Evolutionary conservation across 495 filamentous ascomycete genomes (phyloP).

Genomic region (Pseudotulostoma volvatum): DNA sequence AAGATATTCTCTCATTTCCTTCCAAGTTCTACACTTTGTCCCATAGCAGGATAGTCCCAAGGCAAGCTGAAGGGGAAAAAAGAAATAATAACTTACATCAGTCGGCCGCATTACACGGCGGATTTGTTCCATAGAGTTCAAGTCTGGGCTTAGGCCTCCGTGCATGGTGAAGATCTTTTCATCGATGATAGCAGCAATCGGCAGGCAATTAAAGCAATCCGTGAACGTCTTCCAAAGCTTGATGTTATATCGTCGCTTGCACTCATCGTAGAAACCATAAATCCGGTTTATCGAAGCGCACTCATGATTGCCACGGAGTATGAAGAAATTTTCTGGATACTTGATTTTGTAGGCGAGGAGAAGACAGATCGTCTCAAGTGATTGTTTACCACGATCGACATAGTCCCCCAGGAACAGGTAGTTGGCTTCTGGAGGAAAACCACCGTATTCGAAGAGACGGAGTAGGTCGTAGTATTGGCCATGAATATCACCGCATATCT

Average conservation of each 20-base stretch:
- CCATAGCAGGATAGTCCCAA: constrained; percentile 3
- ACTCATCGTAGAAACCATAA: constrained; percentile 99
- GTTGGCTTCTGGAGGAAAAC: constrained; percentile 96
- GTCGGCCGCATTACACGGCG: constrained; percentile 97
- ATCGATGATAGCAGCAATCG: constrained; percentile 98
- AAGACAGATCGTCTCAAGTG: constrained; percentile 96
- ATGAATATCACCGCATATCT: constrained; percentile 99
- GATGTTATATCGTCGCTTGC: constrained; percentile 98
- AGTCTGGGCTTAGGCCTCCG: constrained; percentile 87
- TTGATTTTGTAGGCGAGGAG: constrained; percentile 99
- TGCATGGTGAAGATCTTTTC: constrained; percentile 99
- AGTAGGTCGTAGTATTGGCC: constrained; percentile 98
- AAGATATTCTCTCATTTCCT: not conserved
- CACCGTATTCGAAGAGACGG: constrained; percentile 95
- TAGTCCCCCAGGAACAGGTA: constrained; percentile 99
- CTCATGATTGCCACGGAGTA: constrained; percentile 95
- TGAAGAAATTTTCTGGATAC: constrained; percentile 99
- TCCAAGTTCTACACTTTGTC: constrained; percentile 8
- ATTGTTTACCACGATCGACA: constrained; percentile 98
- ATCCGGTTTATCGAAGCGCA: constrained; percentile 99
- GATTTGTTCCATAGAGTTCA: constrained; percentile 99
- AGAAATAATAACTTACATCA: constrained; percentile 92
- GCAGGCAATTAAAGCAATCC: constrained; percentile 98
- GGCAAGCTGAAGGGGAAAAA: constrained; percentile 5
- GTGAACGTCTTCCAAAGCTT: constrained; percentile 99